These are phyloP conservation scores for Clathrus columnatus DNA, from an alignment of 768 basidiomycete species.

Conservation along the genomic window DNA sequence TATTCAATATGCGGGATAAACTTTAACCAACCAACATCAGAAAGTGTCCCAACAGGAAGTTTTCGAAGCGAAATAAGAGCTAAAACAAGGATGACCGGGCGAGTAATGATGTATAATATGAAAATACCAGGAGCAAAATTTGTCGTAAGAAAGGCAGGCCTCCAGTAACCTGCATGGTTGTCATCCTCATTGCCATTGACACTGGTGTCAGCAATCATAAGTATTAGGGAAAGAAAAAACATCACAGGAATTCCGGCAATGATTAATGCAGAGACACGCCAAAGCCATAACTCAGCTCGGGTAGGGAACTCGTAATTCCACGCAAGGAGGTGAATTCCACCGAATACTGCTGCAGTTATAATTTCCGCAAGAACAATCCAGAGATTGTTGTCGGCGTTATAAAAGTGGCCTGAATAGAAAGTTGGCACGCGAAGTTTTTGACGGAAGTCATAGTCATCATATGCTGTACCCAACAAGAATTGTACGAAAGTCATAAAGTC, in stretches of 20 bases:
- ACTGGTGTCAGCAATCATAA: too few relatives aligned
- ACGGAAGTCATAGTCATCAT: neutral
- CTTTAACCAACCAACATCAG: too few relatives aligned
- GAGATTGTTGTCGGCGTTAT: too few relatives aligned
- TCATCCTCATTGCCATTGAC: neutral
- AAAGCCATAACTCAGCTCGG: slow-evolving; percentile 16
- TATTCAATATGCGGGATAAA: too few relatives aligned
- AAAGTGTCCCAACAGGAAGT: too few relatives aligned
- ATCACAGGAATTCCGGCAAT: slow-evolving; percentile 13
- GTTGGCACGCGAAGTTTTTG: neutral
- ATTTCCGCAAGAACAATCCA: slow-evolving; percentile 21
- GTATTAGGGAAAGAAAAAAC: too few relatives aligned
- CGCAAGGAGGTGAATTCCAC: too few relatives aligned
- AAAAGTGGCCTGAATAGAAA: neutral
- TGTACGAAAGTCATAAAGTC: neutral
- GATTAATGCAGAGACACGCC: slow-evolving; percentile 18
- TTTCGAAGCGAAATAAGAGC: neutral
- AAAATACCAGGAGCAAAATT: too few relatives aligned
- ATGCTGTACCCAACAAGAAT: neutral
- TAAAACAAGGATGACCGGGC: neutral
- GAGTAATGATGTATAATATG: neutral
- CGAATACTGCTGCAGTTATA: slow-evolving; percentile 24
- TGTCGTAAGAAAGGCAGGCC: neutral
- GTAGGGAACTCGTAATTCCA: slow-evolving; percentile 21
- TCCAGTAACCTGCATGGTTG: neutral